Base-by-base conservation (phyloP, 2,329 filamentous ascomycete genomes). In the Emydomyces testavorans region DNA sequence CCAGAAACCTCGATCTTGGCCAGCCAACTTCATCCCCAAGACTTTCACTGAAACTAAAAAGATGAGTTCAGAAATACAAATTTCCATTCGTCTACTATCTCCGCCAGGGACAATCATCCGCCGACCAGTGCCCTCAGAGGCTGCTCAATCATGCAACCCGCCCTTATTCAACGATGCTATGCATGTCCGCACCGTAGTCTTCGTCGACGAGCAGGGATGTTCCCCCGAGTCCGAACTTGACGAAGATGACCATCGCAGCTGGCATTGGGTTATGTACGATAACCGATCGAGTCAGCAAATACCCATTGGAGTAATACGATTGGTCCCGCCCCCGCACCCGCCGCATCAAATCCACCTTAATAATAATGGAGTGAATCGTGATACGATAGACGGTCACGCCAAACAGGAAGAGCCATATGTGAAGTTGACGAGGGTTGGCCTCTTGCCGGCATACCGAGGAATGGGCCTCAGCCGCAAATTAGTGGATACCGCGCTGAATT, bases 221-320 rank as follows among this genome's bases (percentile, higher is more conserved):
- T 66, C 71, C 0, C 64, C 79, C 0, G 78, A 83, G 31, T 77
- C 79, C 54, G 89, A 96, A 64, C 75, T 86, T 54, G 90, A 95
- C 68, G 68, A 73, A 1, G 87, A 95, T 61, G 90, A 96, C 63
- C 56, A 74, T 1, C 77, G 85, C 29, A 82, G 79, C 56, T 90
- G 82, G 67, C 88, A 95, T 65, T 94, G 86, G 84, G 82, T 94
- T 24, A 72, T 82, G n/a, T 94, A 94, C 65, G 78, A 79, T 40
- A 79, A 74, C 13, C 35, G 24, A 28, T 31, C 41, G 13, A 36
- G 24, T 26, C 47, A 74, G 70, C 16, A 61, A 54, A 68, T 65
- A 20, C 77, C 87, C 40, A 78, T 90, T 46, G 87, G 82, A 6
- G 86, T 83, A 1, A 75, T 94, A 50, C 79, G 89, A 18, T 71